Evolutionary conservation across 305 asterid species (phyloP), one percentile per base, ranked within the genome.

Genomic region (Fraxinus floribunda): DNA sequence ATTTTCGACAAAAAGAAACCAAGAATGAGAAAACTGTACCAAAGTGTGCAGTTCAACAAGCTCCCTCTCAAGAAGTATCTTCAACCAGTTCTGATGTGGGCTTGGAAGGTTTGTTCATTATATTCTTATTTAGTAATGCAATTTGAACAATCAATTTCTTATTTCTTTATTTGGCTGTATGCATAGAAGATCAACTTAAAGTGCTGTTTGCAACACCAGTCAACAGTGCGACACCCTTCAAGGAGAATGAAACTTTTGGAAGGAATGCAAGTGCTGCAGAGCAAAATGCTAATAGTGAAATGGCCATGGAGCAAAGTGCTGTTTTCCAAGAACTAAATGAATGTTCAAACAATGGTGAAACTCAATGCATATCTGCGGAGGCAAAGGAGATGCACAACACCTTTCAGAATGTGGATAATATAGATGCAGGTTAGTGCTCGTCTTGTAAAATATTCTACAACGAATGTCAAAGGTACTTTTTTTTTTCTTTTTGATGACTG

Each of bases 151-250:
- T 60, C 70, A 62, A 11, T 83, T 26, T 49, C 79, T 86, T 60
- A 87, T 16, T 75, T 83, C 64, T 76, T 68, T 68, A 22, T 55
- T 29, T 79, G 36, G 57, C 24, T 78, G 36, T 64, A 29, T 86
- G 86, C 71, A 84, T 70, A 32, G 92, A 84, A 46, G 82, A 89
- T 86, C 88, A 52, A 68, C 83, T 91, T 76, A 68, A 84, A 71
- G 49, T 79, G 80, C 78, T 87, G 75, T 87, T 86, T 81, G 90
- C 87, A 34, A 88, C 87, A 34, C 89, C 91, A 78, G 60, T 82
- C 75, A 88, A 86, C 78, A 46, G 34, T 68, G 76, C 16, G 38
- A 71, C 66, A 41, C 26, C 87, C 79, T 80, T 78, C 66, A 77
- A 41, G 57, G 68, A 5, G 55, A 87, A 46, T 75, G 83, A 83